Evolutionary conservation across 2,329 filamentous ascomycete genomes (phyloP).

Genomic region (Xylaria sp.): DNA sequence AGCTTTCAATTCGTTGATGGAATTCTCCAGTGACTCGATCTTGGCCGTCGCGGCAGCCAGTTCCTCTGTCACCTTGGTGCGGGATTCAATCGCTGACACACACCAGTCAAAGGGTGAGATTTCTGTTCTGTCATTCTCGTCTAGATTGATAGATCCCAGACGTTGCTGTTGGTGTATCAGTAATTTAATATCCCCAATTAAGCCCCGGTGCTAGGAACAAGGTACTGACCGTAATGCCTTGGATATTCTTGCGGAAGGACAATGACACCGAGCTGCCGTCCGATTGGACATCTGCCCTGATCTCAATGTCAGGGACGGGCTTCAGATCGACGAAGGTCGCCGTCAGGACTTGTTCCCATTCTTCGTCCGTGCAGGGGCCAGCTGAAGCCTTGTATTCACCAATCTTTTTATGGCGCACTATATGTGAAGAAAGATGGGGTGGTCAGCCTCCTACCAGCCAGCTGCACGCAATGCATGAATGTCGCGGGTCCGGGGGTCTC

Average conservation of each 20-base stretch:
- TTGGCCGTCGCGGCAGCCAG: slow-evolving; percentile 58
- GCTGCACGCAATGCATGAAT: slow-evolving; percentile 42
- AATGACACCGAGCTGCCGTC: slow-evolving; percentile 67
- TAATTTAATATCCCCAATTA: slow-evolving; percentile 23
- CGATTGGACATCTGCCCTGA: slow-evolving; percentile 66
- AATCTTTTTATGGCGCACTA: slow-evolving; percentile 68
- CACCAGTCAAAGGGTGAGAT: slow-evolving; percentile 79
- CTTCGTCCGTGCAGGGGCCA: slow-evolving; percentile 66
- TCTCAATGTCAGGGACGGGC: slow-evolving; percentile 65
- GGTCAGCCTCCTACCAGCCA: slow-evolving; percentile 37
- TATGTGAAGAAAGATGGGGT: slow-evolving; percentile 34
- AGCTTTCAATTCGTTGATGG: slow-evolving; percentile 67
- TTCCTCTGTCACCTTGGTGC: slow-evolving; percentile 57
- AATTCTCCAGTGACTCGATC: slow-evolving; percentile 62
- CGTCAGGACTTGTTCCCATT: slow-evolving; percentile 73
- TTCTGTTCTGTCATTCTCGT: slow-evolving; percentile 63
- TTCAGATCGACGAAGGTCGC: slow-evolving; percentile 65
- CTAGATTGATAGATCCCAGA: slow-evolving; percentile 72
- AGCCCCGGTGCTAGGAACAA: slow-evolving; percentile 20
- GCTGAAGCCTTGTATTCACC: slow-evolving; percentile 64
- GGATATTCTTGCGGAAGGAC: slow-evolving; percentile 71
- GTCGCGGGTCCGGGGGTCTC: slow-evolving; percentile 37
- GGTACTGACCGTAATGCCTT: slow-evolving; percentile 73
- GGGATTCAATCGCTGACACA: slow-evolving; percentile 64
- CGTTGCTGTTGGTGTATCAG: slow-evolving; percentile 64